Evolutionary conservation across 352 stramenopile species (phyloP), one percentile per base, ranked within the genome.

Genomic region (Phytophthora aleatoria): DNA sequence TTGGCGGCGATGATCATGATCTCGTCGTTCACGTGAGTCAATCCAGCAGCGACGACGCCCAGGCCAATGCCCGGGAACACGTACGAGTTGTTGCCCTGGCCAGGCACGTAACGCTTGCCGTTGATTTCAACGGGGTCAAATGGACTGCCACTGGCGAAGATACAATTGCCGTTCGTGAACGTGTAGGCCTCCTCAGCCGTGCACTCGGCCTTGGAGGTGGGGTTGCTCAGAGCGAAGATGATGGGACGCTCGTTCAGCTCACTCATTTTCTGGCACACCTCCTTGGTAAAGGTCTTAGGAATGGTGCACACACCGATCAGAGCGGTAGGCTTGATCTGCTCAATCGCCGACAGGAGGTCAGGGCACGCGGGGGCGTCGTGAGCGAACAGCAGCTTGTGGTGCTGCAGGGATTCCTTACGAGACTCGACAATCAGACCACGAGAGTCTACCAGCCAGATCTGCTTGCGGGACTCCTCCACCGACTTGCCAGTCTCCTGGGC

Each of bases 161-260:
- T 97, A 70, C 89, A 97, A 47, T 89, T 89, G 64, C 97, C 97
- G 45, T 98, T 72, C 16, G 95, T 99, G 87, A 97, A 99, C 73
- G 87, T 85, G 81, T 99, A 99, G 11, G 96, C 97, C 77, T 99
- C 91, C 66, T 98, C 87, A 26, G 97, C 94, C 20, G 96, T 98
- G 79, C 96, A 99, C 74, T 99, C 97, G 24, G 96, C 95, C 73
- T 98, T 97, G 0, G 80, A 96, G 7, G 97, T 99, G 27, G 97
- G 97, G 76, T 99, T 99, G 64, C 90, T 98, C 12, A 99, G 76
- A 50, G 97, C 92, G 55, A 99, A 99, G 64, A 99, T 98, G 67
- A 99, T 98, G 3, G 97, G 97, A 24, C 79, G 78, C 47, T 96
- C 89, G 68, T 91, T 96, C 50, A 85, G 66, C 60, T 79, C 69